phyloP scores from a whole-genome alignment of 108 stramenopile genomes.

The Skeletonema costatum region DNA sequence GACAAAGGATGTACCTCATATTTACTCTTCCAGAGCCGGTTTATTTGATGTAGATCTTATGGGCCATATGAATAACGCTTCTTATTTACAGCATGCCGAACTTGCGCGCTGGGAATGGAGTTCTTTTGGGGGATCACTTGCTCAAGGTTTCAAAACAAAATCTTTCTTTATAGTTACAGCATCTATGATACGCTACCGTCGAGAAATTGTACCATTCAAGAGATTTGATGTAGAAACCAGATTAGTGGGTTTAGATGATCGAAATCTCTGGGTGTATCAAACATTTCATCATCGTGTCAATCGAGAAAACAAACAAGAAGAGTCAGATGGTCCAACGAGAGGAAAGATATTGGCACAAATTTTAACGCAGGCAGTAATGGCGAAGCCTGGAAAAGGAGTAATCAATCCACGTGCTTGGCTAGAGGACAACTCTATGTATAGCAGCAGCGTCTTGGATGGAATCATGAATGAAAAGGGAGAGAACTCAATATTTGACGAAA shows the following conservation, averaged over 20 bases:
- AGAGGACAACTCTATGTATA: slow-evolving; percentile 11
- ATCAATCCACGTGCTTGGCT: slow-evolving; percentile 34
- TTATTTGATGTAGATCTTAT: slow-evolving; percentile 71
- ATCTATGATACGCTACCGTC: slow-evolving; percentile 59
- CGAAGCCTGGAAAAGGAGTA: slow-evolving; percentile 27
- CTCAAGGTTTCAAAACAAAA: slow-evolving; percentile 28
- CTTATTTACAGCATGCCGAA: slow-evolving; percentile 73
- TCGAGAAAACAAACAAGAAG: not conserved
- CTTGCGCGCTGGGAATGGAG: slow-evolving; percentile 74
- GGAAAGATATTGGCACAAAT: slow-evolving; percentile 38
- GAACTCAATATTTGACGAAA: slow-evolving; percentile 31
- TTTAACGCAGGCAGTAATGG: slow-evolving; percentile 34
- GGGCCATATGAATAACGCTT: slow-evolving; percentile 78
- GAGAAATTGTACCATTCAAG: slow-evolving; percentile 60
- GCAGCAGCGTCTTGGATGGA: slow-evolving; percentile 20
- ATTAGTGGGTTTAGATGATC: slow-evolving; percentile 55
- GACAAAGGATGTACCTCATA: slow-evolving; percentile 26
- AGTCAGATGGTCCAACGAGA: slow-evolving; percentile 2
- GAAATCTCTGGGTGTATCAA: slow-evolving; percentile 70
- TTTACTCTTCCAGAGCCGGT: slow-evolving; percentile 58
- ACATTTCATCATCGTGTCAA: slow-evolving; percentile 51
- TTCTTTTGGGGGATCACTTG: slow-evolving; percentile 54
- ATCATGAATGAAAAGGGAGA: slow-evolving; percentile 3
- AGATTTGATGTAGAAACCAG: slow-evolving; percentile 64
- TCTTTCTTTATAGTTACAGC: slow-evolving; percentile 54